Percentiles rank a stretch among this genome's conserved stretches.
Evolutionary conservation across 2,329 filamentous ascomycete genomes (phyloP).

Genomic region (Lasiodiplodia theobromae): DNA sequence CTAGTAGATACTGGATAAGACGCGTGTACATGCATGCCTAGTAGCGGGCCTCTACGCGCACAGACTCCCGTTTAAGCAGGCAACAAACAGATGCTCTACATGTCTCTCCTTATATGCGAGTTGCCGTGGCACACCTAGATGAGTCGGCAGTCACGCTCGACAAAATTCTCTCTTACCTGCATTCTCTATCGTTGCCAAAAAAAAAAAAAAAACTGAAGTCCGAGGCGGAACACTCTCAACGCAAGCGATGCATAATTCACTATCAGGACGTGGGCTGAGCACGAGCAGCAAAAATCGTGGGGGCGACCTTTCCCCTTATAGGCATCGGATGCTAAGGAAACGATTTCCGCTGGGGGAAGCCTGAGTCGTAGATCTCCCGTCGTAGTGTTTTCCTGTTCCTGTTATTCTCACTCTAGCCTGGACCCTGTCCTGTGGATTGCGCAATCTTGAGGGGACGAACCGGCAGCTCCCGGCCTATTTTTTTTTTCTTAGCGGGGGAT

Average conservation of each 20-base stretch:
- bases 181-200: no score
- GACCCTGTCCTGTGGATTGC: neutral
- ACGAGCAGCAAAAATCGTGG: neutral
- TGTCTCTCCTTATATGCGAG: neutral
- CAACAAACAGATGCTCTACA: neutral
- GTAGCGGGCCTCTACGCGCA: neutral
- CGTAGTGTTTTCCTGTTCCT: conserved; percentile 1
- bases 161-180: neutral
- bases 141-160: neutral
- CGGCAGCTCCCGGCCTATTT: neutral
- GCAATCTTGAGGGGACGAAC: neutral
- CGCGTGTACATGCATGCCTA: neutral
- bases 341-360: neutral
- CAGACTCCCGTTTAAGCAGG: neutral
- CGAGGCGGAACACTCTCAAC: no score
- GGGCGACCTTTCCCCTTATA: neutral
- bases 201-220: no score
- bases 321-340: neutral
- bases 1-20: no score
- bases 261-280: neutral
- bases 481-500: no score
- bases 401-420: neutral
- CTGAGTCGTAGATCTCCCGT: neutral
- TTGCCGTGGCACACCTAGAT: neutral
- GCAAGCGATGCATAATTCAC: neutral